phyloP scores from a whole-genome alignment of 129 eudicot species.

The Flaveria linearis region DNA sequence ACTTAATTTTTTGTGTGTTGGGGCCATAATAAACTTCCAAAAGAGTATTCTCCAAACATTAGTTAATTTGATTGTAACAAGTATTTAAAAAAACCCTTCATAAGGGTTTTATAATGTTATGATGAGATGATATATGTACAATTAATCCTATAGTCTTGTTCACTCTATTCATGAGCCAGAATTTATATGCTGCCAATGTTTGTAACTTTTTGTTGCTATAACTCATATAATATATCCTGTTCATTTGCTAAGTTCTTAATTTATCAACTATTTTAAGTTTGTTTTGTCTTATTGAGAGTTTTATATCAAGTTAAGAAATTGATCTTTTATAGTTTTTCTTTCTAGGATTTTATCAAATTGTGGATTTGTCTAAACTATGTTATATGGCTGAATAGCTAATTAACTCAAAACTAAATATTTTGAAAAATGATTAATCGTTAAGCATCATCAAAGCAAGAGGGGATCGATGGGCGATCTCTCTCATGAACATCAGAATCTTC shows the following conservation, averaged over 20 bases:
- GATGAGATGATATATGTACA: neutral
- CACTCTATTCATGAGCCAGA: neutral
- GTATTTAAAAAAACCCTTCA: neutral
- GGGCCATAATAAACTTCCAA: neutral
- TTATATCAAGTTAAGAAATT: neutral
- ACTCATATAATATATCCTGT: neutral
- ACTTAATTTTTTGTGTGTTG: neutral
- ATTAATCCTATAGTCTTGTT: neutral
- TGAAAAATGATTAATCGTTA: neutral
- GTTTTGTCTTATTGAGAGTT: neutral
- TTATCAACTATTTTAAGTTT: neutral
- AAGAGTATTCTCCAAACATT: neutral
- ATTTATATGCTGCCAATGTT: neutral
- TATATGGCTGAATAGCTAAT: neutral
- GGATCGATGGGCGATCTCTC: too few relatives aligned
- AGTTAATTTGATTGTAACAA: neutral
- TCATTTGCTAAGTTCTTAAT: neutral
- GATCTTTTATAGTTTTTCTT: neutral
- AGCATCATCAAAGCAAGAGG: too few relatives aligned
- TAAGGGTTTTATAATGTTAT: neutral
- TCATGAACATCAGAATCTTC: too few relatives aligned
- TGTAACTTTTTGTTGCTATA: neutral
- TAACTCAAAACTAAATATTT: neutral
- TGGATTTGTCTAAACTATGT: neutral
- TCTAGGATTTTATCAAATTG: neutral